phyloP scores from a whole-genome alignment of 1,284 basidiomycete genomes.

The Rhodotorula mucilaginosa region DNA sequence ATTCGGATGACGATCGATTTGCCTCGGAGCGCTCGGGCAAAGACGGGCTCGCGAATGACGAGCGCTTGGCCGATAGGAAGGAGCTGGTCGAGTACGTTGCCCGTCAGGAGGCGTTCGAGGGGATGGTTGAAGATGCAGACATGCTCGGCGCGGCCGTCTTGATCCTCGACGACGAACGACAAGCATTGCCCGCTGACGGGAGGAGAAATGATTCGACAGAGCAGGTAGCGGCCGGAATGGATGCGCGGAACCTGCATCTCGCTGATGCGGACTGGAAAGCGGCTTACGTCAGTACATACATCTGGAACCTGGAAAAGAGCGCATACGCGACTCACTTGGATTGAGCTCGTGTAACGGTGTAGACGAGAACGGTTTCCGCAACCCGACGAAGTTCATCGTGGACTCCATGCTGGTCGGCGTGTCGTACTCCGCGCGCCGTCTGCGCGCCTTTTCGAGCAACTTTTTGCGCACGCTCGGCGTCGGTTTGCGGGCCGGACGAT shows the following conservation, averaged over 20 bases:
- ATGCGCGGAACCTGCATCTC: not conserved
- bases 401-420: too few species aligned
- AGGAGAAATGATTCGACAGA: not conserved
- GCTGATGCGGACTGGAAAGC: not conserved
- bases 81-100: slow-evolving; percentile 44
- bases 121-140: slow-evolving; percentile 48
- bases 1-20: slow-evolving; percentile 42
- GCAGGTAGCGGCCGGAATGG: slow-evolving; percentile 2
- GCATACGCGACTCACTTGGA: not conserved
- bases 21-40: slow-evolving; percentile 15
- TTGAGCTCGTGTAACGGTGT: not conserved
- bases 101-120: slow-evolving; percentile 25
- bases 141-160: slow-evolving; percentile 11
- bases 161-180: slow-evolving; percentile 6
- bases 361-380: not conserved
- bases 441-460: not conserved
- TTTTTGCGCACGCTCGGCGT: not conserved
- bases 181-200: not conserved
- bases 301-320: too few species aligned
- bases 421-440: not conserved
- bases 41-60: slow-evolving; percentile 49
- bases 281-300: not conserved
- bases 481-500: not conserved
- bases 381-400: not conserved
- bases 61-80: slow-evolving; percentile 48